Evolutionary conservation across 129 eudicot species (phyloP), one percentile per base, ranked within the genome.

Genomic region (Lonicera japonica): DNA sequence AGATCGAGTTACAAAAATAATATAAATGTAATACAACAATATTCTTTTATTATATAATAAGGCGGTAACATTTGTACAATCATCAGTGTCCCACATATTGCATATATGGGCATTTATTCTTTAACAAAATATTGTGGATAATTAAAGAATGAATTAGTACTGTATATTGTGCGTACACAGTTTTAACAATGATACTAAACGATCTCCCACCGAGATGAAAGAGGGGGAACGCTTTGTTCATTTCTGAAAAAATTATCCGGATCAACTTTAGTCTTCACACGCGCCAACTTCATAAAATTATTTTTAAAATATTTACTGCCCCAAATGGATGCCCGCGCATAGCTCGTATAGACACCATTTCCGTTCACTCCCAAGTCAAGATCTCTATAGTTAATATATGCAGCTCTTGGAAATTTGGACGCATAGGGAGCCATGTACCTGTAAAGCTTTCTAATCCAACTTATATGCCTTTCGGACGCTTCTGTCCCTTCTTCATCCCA

Each of bases 221-320:
- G 22, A 21, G 69, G 69, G 12, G 69, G 69, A 65, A 65, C 51
- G 59, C 69, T 65, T 39, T 65, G 69, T 43, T 65, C 69, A 29
- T 65, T 56, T 12, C 45, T 21, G 9, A 25, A 65, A 50, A 65
- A 65, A 65, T 65, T 65, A 16, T 20, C 69, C 17, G 36, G 23
- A 24, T 63, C 57, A 19, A 57, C 38, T 8, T 0, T 25, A 23
- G 52, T 46, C 56, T 63, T 63, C 11, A 63, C 14, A 7, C 46
- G 56, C 0, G 46, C 68, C 68, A 63, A 48, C 68, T 55, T 63
- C 16, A 50, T 65, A 55, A 65, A 65, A 34, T 65, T 65, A 36
- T 29, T 65, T 18, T 65, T 65, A 34, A 65, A 65, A 29, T 65
- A 65, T n/a, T 56, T 65, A 2, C 3, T 65, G 38, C 69, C 69